phyloP scores from a whole-genome alignment of 257 asterid species.

The Solanum peruvianum region DNA sequence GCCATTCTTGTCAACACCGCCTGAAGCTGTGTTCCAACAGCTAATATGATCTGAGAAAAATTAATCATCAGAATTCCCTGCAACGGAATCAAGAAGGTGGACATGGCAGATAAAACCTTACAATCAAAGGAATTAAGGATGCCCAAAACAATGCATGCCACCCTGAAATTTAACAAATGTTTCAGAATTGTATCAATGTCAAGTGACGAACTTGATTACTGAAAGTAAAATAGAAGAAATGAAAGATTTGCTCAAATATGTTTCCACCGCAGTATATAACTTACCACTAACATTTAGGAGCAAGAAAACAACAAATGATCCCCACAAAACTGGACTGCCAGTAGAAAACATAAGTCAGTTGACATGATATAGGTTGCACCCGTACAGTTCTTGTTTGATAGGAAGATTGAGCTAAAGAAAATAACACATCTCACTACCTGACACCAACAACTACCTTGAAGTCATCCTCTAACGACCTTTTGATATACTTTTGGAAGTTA shows the following conservation, averaged over 20 bases:
- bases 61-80: background rate
- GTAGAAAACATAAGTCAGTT: background rate
- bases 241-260: background rate
- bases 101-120: background rate
- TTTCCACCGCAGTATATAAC: background rate
- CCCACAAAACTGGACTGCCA: slow-evolving; percentile 10
- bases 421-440: slow-evolving; percentile 2
- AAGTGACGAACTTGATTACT: background rate
- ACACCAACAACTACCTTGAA: slow-evolving; percentile 21
- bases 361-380: background rate
- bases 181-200: background rate
- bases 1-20: slow-evolving; percentile 18
- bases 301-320: slow-evolving; percentile 6
- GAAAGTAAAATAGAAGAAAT: background rate
- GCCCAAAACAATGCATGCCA: slow-evolving; percentile 10
- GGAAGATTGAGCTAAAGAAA: background rate
- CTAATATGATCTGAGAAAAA: slow-evolving; percentile 5
- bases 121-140: slow-evolving; percentile 6
- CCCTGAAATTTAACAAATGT: background rate
- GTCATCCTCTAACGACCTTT: slow-evolving; percentile 29
- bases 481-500: slow-evolving; percentile 24
- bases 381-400: background rate
- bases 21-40: slow-evolving; percentile 14
- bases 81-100: background rate
- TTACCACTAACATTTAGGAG: slow-evolving; percentile 8